phyloP scores from a whole-genome alignment of 1,284 basidiomycete genomes.

The Singerocomus inundabilis region DNA sequence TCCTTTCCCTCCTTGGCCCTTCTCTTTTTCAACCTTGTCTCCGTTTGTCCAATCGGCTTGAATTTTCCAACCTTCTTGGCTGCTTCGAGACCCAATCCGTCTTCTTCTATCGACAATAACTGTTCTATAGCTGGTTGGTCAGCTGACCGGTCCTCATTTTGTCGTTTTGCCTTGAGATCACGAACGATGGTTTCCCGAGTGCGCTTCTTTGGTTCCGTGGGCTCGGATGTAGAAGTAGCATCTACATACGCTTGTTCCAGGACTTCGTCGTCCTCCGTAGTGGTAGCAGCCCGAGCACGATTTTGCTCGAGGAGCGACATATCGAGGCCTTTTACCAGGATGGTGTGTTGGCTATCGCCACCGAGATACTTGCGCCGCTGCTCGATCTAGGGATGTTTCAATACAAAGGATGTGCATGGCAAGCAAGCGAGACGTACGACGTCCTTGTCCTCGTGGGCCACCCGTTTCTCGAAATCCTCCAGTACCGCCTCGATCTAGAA shows the following conservation, averaged over 20 bases:
- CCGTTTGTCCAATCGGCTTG: constrained; percentile 48
- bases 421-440: constrained; percentile 41
- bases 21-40: constrained; percentile 57
- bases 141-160: constrained; percentile 23
- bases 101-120: constrained; percentile 22
- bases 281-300: constrained; percentile 58
- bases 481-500: constrained; percentile 73
- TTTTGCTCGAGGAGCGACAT: constrained; percentile 82
- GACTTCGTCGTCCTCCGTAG: constrained; percentile 64
- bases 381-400: constrained; percentile 54
- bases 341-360: constrained; percentile 83
- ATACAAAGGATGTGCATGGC: not conserved
- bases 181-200: constrained; percentile 71
- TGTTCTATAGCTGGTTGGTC: constrained; percentile 11
- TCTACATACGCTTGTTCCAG: constrained; percentile 73
- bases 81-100: constrained; percentile 43
- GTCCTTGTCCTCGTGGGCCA: constrained; percentile 55
- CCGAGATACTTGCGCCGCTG: constrained; percentile 80
- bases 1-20: constrained; percentile 43
- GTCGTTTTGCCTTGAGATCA: constrained; percentile 68
- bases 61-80: constrained; percentile 65
- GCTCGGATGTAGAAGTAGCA: constrained; percentile 23
- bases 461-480: constrained; percentile 74
- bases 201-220: constrained; percentile 52
- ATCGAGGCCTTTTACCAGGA: constrained; percentile 91